phyloP scores from a whole-genome alignment of 1,139 yeast species.

The Chernovozyma sophiae-reginae region DNA sequence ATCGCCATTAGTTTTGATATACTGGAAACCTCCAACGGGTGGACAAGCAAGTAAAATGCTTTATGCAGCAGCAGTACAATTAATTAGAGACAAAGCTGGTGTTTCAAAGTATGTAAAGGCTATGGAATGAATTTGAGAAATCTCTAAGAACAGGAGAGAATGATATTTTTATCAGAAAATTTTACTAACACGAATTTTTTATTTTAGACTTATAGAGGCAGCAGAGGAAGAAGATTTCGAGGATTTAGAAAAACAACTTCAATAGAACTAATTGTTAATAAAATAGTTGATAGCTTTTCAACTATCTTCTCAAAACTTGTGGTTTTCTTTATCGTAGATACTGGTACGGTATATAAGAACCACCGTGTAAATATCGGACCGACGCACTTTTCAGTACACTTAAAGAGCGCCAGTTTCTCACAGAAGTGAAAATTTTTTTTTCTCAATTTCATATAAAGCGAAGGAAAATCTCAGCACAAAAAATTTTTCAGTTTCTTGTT shows the following conservation, averaged over 20 bases:
- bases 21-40: conserved; percentile 83
- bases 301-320: too few relatives aligned
- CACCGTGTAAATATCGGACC: too few relatives aligned
- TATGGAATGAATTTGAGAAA: too few relatives aligned
- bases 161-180: not conserved
- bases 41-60: conserved; percentile 78
- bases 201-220: conserved; percentile 45
- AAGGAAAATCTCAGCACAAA: not conserved
- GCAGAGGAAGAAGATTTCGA: conserved; percentile 64
- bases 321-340: too few relatives aligned
- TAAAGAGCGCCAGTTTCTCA: too few relatives aligned
- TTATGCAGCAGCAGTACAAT: conserved; percentile 85
- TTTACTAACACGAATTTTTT: too few relatives aligned
- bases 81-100: conserved; percentile 73
- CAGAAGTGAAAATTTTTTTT: too few relatives aligned
- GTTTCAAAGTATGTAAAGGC: conserved; percentile 56
- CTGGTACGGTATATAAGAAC: too few relatives aligned
- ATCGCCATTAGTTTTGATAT: conserved; percentile 71
- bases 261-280: conserved; percentile 3
- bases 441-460: conserved; percentile 2
- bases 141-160: too few relatives aligned
- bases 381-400: too few relatives aligned
- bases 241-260: conserved; percentile 31
- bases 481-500: conserved; percentile 1
- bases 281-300: too few relatives aligned